These are phyloP conservation scores for Waitea zeae DNA, from an alignment of 1,284 basidiomycete species.

Conservation along the genomic window DNA sequence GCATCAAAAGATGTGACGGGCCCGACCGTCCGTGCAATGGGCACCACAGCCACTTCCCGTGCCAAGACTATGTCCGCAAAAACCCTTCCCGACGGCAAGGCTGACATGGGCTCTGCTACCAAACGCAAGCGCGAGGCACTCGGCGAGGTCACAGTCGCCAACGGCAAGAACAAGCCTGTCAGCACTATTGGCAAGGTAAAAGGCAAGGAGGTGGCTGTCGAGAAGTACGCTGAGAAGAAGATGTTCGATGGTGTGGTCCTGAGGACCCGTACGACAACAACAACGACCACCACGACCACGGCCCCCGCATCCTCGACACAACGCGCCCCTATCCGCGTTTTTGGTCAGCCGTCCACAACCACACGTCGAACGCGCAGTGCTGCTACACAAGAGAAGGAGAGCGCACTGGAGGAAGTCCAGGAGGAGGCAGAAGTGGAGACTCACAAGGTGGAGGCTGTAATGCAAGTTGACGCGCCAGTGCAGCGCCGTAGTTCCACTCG, in stretches of 20 bases:
- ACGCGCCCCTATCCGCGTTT: conserved; percentile 12
- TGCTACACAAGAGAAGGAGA: conserved; percentile 13
- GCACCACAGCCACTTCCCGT: conserved; percentile 14
- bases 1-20: conserved; percentile 13
- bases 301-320: conserved; percentile 11
- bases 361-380: conserved; percentile 16
- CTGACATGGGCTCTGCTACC: conserved; percentile 19
- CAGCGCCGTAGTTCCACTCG: neutral
- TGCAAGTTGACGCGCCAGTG: neutral
- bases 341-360: conserved; percentile 3
- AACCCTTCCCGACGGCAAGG: conserved; percentile 20
- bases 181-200: conserved; percentile 17
- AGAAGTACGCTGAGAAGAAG: conserved; percentile 21
- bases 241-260: conserved; percentile 34
- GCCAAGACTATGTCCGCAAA: conserved; percentile 15
- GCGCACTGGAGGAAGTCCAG: conserved; percentile 17
- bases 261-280: conserved; percentile 21
- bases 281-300: conserved; percentile 11
- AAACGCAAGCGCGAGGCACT: conserved; percentile 65
- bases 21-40: conserved; percentile 15
- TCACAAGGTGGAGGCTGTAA: neutral
- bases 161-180: conserved; percentile 9
- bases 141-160: conserved; percentile 40
- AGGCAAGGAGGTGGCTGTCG: conserved; percentile 25
- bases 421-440: conserved; percentile 17